A percentile compares a stretch with the other conserved stretches of the same genome.
These are phyloP conservation scores for Saccharomyces hybrid DNA, from an alignment of 1,139 yeast genomes.

Conservation along the genomic window DNA sequence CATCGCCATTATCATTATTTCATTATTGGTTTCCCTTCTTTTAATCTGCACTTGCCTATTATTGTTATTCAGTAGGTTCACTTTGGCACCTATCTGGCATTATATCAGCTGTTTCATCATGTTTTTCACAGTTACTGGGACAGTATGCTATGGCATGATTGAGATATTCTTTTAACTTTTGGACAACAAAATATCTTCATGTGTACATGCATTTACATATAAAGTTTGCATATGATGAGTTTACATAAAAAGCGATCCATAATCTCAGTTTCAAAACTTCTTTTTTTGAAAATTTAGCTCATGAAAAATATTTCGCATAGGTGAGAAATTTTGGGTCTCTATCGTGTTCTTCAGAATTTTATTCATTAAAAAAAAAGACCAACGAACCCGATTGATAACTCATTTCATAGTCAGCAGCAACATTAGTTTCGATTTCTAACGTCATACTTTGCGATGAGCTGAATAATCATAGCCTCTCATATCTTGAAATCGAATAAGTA, in stretches of 20 bases:
- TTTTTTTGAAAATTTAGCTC: too few relatives aligned
- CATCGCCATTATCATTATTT: constrained; percentile 16
- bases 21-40: constrained; percentile 33
- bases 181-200: neutral
- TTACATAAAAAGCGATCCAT: neutral
- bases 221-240: neutral
- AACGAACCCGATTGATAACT: too few relatives aligned
- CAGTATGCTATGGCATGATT: constrained; percentile 41
- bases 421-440: too few relatives aligned
- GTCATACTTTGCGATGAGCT: too few relatives aligned
- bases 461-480: too few relatives aligned
- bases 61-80: constrained; percentile 35
- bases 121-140: constrained; percentile 36
- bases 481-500: neutral
- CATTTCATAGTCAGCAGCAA: too few relatives aligned
- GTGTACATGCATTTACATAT: neutral
- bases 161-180: constrained; percentile 20
- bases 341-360: too few relatives aligned
- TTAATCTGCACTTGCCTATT: constrained; percentile 35
- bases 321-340: too few relatives aligned
- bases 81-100: constrained; percentile 37
- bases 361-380: too few relatives aligned
- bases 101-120: constrained; percentile 34
- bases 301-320: too few relatives aligned
- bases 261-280: too few relatives aligned